Conservation (phyloP, 768 basidiomycete species). For the Suillus spraguei region DNA sequence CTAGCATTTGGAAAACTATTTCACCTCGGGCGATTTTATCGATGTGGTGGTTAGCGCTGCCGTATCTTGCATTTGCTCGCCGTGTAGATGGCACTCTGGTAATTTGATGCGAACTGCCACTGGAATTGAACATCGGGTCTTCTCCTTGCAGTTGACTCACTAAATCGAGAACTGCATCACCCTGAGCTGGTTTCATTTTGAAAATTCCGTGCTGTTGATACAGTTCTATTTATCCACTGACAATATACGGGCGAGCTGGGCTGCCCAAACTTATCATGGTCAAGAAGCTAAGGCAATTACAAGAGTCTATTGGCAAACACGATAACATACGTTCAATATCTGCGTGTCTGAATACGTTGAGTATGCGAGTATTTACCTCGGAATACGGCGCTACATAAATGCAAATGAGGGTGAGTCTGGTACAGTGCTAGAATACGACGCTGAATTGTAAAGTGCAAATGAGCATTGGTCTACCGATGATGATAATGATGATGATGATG, state of each 20-base stretch:
- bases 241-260: background rate
- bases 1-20: background rate
- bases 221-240: background rate
- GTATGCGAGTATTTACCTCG: slow-evolving; percentile 13
- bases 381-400: slow-evolving; percentile 8
- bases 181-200: background rate
- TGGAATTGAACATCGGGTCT: slow-evolving; percentile 13
- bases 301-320: slow-evolving; percentile 1
- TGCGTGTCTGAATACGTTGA: slow-evolving; percentile 7
- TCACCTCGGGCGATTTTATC: background rate
- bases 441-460: slow-evolving; percentile 13
- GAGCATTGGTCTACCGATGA: slow-evolving; percentile 16
- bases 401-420: slow-evolving; percentile 7
- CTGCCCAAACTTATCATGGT: background rate
- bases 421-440: slow-evolving; percentile 16
- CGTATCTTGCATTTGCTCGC: background rate
- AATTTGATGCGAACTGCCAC: background rate
- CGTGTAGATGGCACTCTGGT: too few relatives aligned
- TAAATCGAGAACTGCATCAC: background rate
- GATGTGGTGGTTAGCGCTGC: background rate
- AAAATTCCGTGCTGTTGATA: background rate
- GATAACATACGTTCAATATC: background rate
- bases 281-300: background rate
- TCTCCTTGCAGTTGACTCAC: background rate
- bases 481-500: slow-evolving; percentile 11